Evolutionary conservation across 345 rosid genomes (phyloP).

Genomic region (Eucalyptus tenuipes): DNA sequence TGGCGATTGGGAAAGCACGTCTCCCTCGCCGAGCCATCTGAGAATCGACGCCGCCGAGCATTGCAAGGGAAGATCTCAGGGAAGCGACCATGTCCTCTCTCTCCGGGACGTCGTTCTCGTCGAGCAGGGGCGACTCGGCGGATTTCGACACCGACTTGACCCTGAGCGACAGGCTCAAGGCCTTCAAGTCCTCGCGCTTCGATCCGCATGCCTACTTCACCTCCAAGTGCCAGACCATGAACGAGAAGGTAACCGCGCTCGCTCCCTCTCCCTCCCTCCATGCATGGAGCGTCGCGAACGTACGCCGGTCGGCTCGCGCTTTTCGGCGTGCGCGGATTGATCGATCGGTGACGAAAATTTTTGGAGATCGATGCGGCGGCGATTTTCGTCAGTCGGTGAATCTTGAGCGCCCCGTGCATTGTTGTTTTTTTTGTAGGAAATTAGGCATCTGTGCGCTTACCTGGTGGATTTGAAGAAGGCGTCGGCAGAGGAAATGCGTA

Average conservation of each 20-base stretch:
- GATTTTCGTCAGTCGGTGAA: neutral
- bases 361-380: neutral
- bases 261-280: neutral
- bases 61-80: neutral
- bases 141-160: conserved; percentile 55
- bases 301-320: neutral
- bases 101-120: conserved; percentile 9
- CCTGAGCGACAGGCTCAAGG: conserved; percentile 71
- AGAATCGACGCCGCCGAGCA: neutral
- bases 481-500: conserved; percentile 98
- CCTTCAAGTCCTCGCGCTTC: conserved; percentile 58
- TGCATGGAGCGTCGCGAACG: neutral
- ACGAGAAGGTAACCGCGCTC: conserved; percentile 49
- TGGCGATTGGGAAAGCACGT: neutral
- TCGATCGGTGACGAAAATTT: neutral
- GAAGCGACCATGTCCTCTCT: neutral
- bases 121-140: conserved; percentile 49
- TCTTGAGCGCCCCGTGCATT: neutral
- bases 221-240: conserved; percentile 70
- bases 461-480: conserved; percentile 80
- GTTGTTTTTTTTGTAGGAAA: conserved; percentile 28
- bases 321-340: neutral
- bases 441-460: conserved; percentile 44
- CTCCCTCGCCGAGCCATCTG: neutral
- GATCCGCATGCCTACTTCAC: conserved; percentile 53